phyloP scores from a whole-genome alignment of 164 flowering plant genomes.

The Nymphaea thermarum region DNA sequence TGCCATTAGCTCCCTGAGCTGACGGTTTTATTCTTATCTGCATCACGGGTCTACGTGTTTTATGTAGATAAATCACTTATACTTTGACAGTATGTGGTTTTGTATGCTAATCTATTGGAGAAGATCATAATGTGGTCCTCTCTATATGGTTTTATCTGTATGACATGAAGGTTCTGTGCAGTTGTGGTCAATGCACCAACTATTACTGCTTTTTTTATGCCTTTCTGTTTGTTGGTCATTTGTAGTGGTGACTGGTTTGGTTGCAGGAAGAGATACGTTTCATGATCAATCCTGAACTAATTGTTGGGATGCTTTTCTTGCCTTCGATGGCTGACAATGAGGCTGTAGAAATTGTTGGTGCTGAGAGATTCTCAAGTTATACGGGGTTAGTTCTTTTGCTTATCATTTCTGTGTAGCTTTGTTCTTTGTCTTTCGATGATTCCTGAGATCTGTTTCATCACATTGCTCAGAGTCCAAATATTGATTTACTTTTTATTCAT shows the following conservation, averaged over 20 bases:
- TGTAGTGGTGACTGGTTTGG: neutral
- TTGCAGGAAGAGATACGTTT: constrained; percentile 92
- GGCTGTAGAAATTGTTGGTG: constrained; percentile 86
- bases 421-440: neutral
- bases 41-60: too few relatives aligned
- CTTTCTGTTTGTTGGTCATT: too few relatives aligned
- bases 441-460: neutral
- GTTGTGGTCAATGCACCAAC: neutral
- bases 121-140: neutral
- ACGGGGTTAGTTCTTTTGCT: constrained; percentile 35
- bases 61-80: too few relatives aligned
- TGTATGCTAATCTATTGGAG: too few relatives aligned
- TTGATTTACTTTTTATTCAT: too few relatives aligned
- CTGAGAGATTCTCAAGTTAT: constrained; percentile 78
- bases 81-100: too few relatives aligned
- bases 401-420: neutral
- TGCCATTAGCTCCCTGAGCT: too few relatives aligned
- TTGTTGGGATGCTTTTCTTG: constrained; percentile 82
- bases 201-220: too few relatives aligned
- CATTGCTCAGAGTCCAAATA: too few relatives aligned
- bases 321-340: constrained; percentile 82
- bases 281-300: constrained; percentile 92
- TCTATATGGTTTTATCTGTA: neutral
- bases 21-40: too few relatives aligned
- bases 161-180: neutral